A percentile compares a stretch with the other conserved stretches of the same genome.
Evolutionary conservation across 2,329 filamentous ascomycete species (phyloP).

Genomic region (Aspergillus ochraceoroseus): DNA sequence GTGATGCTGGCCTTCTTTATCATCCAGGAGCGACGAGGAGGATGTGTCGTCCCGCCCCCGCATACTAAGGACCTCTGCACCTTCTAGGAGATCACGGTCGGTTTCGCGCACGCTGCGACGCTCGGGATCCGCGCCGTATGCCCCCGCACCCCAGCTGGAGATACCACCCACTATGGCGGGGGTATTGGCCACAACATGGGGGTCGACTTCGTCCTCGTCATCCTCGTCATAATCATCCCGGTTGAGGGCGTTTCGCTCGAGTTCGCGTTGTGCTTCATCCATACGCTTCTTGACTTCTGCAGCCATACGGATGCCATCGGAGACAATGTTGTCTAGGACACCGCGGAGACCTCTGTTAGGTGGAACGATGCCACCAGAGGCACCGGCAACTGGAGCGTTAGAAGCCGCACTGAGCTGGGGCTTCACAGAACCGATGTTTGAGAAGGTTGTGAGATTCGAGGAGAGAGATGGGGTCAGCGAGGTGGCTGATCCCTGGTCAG

Average conservation of each 20-base stretch:
- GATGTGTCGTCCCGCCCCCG: constrained; percentile 29
- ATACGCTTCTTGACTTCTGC: constrained; percentile 86
- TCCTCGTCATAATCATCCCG: constrained; percentile 65
- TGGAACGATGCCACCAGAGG: constrained; percentile 57
- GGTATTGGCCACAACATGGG: constrained; percentile 21
- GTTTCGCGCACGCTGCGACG: constrained; percentile 48
- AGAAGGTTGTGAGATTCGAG: constrained; percentile 79
- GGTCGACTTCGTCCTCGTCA: constrained; percentile 63
- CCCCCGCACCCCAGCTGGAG: constrained; percentile 39
- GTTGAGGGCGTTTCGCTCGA: constrained; percentile 73
- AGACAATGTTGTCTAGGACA: constrained; percentile 95
- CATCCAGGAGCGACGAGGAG: constrained; percentile 27
- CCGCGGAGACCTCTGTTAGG: constrained; percentile 74
- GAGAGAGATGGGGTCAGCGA: constrained; percentile 49
- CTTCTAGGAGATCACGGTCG: constrained; percentile 61
- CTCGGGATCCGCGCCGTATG: constrained; percentile 55
- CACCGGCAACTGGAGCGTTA: constrained; percentile 44
- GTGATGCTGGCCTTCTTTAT: constrained; percentile 19
- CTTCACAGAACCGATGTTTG: constrained; percentile 57
- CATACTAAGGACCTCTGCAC: constrained; percentile 61
- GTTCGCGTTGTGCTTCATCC: constrained; percentile 89
- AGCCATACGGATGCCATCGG: constrained; percentile 92
- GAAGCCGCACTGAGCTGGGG: constrained; percentile 37
- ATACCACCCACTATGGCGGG: constrained; percentile 33
- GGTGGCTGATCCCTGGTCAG: constrained; percentile 55